phyloP scores from a whole-genome alignment of 495 filamentous ascomycete species.

The Diplogelasinospora grovesii region DNA sequence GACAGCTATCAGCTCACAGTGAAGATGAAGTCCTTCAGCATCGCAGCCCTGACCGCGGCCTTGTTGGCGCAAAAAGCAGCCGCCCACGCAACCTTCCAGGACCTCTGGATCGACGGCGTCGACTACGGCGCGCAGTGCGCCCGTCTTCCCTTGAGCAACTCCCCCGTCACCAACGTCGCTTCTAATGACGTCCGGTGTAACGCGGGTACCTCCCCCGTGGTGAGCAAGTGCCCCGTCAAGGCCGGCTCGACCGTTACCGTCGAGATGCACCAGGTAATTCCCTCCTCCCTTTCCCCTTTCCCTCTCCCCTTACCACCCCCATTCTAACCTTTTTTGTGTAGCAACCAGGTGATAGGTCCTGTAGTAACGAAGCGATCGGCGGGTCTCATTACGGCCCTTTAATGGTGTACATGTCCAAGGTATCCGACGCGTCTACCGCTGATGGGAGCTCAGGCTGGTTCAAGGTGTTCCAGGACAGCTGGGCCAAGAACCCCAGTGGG shows the following conservation, averaged over 20 bases:
- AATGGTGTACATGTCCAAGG: slow-evolving; percentile 48
- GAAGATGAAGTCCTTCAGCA: slow-evolving; percentile 39
- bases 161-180: slow-evolving; percentile 36
- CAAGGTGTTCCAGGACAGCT: slow-evolving; percentile 46
- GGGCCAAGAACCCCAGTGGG: slow-evolving; percentile 31
- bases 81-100: slow-evolving; percentile 46
- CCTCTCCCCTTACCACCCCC: slow-evolving; percentile 18
- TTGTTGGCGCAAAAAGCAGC: slow-evolving; percentile 29
- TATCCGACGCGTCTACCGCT: slow-evolving; percentile 41
- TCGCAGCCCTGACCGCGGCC: slow-evolving; percentile 23
- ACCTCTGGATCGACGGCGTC: slow-evolving; percentile 44
- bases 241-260: slow-evolving; percentile 43
- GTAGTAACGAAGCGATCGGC: slow-evolving; percentile 41
- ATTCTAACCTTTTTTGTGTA: slow-evolving; percentile 3
- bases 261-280: slow-evolving; percentile 46
- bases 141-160: slow-evolving; percentile 38
- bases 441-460: slow-evolving; percentile 42
- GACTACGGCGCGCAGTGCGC: slow-evolving; percentile 39
- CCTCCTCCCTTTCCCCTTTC: background rate
- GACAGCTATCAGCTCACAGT: background rate
- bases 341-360: slow-evolving; percentile 39
- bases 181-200: slow-evolving; percentile 37
- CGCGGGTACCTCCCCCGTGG: slow-evolving; percentile 25
- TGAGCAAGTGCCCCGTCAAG: slow-evolving; percentile 39
- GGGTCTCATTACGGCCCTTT: slow-evolving; percentile 44